Base-by-base conservation (phyloP, 2,329 filamentous ascomycete genomes). In the Ceratocystiopsis brevicomis region DNA sequence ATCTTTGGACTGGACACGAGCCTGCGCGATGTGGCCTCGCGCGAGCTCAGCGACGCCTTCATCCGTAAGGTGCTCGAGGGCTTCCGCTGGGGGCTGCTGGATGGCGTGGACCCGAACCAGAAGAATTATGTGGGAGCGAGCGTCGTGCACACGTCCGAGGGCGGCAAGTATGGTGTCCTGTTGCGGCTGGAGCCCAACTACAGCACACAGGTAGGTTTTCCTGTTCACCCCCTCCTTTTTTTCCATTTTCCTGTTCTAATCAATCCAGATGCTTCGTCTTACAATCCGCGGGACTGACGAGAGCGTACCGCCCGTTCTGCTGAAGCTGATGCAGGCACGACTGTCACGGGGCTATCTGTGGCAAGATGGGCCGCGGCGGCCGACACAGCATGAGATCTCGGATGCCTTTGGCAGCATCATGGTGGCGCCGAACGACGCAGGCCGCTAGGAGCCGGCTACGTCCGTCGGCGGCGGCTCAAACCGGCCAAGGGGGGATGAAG, bases 271-370 rank as follows among this genome's bases (percentile, higher is more conserved):
- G 85, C 82, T 92, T 54, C 87, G 90, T 43, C 68, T 96, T 47
- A 98, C 90, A 0, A 80, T 98, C 53, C 75, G 90, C 49, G 90
- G 88, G 6, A 98, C 90, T 1, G 88, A 96, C 54, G 90, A 96
- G 56, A 73, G 69, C 32, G 84, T 98, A 0, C 86, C 90, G 9
- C 70, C 74, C 2, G 69, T 88, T 17, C 59, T 98, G 45, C 65
- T 90, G 54, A 87, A 84, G 59, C 64, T 82, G 45, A 93, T 98
- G 85, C 81, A 92, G 56, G 82, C 88, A 49, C 73, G 81, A 48
- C 67, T 96, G 40, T 69, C 79, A 9, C 57, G 60, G 9, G 76
- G 76, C 6, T 30, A 30, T 30, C 8, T 30, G 6, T 52, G 60
- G 21, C 46, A 53, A 15, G 55, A 58, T 10, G 64, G 69, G 35